Percentiles rank a stretch among this genome's conserved stretches.
phyloP scores from a whole-genome alignment of 192 early-diverging fungal species.

The Entomortierella beljakovae region DNA sequence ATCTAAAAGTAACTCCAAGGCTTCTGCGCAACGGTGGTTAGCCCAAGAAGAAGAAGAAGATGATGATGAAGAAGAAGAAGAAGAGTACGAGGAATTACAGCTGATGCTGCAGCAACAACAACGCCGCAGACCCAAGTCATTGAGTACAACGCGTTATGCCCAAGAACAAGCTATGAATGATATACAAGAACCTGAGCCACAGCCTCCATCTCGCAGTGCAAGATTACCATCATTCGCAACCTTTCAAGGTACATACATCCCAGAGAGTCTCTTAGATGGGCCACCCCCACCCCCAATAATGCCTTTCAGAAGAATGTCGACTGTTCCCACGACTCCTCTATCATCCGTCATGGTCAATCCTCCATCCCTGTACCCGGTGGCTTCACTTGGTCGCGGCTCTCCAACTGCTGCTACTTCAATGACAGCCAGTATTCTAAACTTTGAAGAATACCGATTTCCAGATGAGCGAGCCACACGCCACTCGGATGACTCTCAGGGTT shows the following conservation, averaged over 20 bases:
- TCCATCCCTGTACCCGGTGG: background rate
- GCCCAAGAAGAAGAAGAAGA: background rate
- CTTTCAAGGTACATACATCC: slow-evolving; percentile 30
- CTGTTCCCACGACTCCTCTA: slow-evolving; percentile 3
- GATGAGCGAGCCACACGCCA: slow-evolving; percentile 9
- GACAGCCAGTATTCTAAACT: background rate
- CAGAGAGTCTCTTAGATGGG: slow-evolving; percentile 27
- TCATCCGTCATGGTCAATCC: slow-evolving; percentile 9
- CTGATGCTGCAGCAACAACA: background rate
- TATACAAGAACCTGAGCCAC: background rate
- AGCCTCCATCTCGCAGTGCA: background rate
- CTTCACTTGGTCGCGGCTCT: too few relatives aligned
- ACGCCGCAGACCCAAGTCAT: slow-evolving; percentile 8
- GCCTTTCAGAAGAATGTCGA: background rate
- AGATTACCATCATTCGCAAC: background rate
- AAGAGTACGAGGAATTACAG: background rate
- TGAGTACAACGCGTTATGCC: background rate
- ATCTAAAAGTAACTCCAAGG: background rate
- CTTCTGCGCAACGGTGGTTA: background rate
- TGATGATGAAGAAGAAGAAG: slow-evolving; percentile 1
- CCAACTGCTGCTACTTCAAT: background rate
- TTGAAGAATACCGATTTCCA: slow-evolving; percentile 37
- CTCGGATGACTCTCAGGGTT: background rate
- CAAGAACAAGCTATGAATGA: background rate
- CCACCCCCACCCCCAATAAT: slow-evolving; percentile 16